phyloP scores from a whole-genome alignment of 148 eudicot species.

The Spergularia marina region DNA sequence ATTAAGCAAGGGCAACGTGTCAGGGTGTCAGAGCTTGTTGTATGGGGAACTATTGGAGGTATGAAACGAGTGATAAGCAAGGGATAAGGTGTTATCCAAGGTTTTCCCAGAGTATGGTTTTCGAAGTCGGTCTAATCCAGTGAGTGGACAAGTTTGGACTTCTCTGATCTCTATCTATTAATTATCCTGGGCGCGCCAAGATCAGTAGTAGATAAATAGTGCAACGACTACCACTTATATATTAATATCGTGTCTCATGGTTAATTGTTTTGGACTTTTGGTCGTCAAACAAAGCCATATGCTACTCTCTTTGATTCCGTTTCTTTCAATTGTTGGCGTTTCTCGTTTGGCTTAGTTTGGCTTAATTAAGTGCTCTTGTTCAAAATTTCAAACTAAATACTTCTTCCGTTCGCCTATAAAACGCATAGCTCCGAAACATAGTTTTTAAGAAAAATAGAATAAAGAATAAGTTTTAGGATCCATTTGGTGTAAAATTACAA shows the following conservation, averaged over 20 bases:
- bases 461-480: no score
- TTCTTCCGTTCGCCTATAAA: no score
- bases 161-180: slow-evolving; percentile 4
- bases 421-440: no score
- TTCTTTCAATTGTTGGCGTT: no score
- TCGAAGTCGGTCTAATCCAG: not conserved
- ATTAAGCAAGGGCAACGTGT: not conserved
- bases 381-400: no score
- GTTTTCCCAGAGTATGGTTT: slow-evolving; percentile 3
- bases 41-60: slow-evolving; percentile 8
- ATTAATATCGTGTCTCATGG: not conserved
- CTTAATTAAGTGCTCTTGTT: no score
- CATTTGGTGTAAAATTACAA: no score
- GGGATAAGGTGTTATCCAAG: slow-evolving; percentile 16
- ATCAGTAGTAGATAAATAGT: not conserved
- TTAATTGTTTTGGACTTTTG: no score
- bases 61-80: slow-evolving; percentile 14
- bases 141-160: slow-evolving; percentile 6
- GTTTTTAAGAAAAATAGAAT: no score
- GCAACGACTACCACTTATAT: not conserved
- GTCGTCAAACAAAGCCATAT: no score
- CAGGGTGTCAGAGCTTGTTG: not conserved
- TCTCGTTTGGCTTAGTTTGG: no score
- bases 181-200: not conserved
- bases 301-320: no score